Conservation (phyloP, 2,329 filamentous ascomycete genomes). For the Alternaria sp. region DNA sequence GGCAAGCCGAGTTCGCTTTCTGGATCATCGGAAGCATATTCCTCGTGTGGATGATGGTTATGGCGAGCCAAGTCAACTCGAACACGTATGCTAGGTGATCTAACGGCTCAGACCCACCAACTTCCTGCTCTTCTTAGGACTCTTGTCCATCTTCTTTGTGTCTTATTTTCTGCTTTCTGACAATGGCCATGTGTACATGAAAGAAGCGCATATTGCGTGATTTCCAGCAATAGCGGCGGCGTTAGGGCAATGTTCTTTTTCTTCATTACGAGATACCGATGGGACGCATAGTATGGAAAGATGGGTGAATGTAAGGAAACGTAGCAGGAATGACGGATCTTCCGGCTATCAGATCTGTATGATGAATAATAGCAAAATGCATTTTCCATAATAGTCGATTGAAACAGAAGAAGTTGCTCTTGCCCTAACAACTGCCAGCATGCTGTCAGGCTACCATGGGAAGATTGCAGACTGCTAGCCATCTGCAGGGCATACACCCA, state of each 20-base stretch:
- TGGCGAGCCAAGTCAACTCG: conserved; percentile 63
- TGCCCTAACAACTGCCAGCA: not conserved
- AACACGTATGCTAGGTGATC: conserved; percentile 45
- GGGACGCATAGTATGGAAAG: not conserved
- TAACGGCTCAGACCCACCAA: not conserved
- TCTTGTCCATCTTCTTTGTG: not conserved
- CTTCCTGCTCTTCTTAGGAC: not conserved
- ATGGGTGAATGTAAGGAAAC: not conserved
- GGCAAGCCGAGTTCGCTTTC: conserved; percentile 68
- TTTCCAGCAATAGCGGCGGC: not conserved
- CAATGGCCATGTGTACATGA: not conserved
- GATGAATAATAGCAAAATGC: not conserved
- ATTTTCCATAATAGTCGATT: not conserved
- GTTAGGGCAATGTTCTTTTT: not conserved
- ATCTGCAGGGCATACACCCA: not conserved
- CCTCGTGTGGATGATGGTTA: conserved; percentile 70
- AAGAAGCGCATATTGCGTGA: not conserved
- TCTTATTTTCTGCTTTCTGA: not conserved
- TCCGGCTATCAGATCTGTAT: not conserved
- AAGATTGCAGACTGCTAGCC: not conserved
- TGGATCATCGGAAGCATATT: conserved; percentile 69
- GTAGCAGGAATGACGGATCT: not conserved
- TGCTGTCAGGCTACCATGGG: not conserved
- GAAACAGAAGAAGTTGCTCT: not conserved
- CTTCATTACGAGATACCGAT: not conserved